Conservation (phyloP, 352 stramenopile species). For the Plasmopara viticola region DNA sequence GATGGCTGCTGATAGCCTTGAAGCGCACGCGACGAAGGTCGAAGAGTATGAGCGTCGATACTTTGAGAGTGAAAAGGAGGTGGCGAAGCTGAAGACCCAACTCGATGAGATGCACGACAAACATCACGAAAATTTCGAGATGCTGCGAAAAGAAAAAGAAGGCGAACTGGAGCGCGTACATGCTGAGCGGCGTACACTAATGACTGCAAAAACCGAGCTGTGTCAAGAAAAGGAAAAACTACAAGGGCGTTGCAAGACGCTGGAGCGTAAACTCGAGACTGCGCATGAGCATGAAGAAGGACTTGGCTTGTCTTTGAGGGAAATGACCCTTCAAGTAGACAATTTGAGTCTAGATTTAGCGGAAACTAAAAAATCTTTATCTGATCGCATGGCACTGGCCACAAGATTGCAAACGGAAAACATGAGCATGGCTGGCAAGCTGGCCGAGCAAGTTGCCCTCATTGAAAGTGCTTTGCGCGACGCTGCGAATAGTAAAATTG, state of each 20-base stretch:
- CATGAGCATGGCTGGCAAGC: conserved; percentile 72
- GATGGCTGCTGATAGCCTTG: conserved; percentile 58
- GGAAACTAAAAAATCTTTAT: conserved; percentile 80
- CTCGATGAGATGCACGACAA: conserved; percentile 48
- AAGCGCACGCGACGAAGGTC: conserved; percentile 53
- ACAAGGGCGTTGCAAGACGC: conserved; percentile 18
- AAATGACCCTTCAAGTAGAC: conserved; percentile 53
- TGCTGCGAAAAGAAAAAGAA: conserved; percentile 58
- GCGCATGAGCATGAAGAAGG: conserved; percentile 34
- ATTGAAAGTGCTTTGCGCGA: conserved; percentile 68
- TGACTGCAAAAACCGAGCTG: conserved; percentile 24
- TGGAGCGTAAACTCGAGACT: conserved; percentile 34
- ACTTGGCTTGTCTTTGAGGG: conserved; percentile 39
- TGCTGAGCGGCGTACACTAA: conserved; percentile 28
- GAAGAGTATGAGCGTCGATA: conserved; percentile 49
- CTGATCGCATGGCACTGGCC: conserved; percentile 71
- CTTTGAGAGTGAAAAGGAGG: conserved; percentile 48
- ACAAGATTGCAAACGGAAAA: conserved; percentile 82
- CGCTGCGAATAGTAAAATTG: conserved; percentile 33
- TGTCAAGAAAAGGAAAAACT: conserved; percentile 27
- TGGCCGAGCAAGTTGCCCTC: conserved; percentile 68
- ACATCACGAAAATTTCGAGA: conserved; percentile 54
- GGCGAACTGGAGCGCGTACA: conserved; percentile 41
- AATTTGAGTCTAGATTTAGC: conserved; percentile 68
- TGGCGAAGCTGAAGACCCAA: conserved; percentile 38